Evolutionary conservation across 2,329 filamentous ascomycete genomes (phyloP).

Genomic region (Penicillium italicum): DNA sequence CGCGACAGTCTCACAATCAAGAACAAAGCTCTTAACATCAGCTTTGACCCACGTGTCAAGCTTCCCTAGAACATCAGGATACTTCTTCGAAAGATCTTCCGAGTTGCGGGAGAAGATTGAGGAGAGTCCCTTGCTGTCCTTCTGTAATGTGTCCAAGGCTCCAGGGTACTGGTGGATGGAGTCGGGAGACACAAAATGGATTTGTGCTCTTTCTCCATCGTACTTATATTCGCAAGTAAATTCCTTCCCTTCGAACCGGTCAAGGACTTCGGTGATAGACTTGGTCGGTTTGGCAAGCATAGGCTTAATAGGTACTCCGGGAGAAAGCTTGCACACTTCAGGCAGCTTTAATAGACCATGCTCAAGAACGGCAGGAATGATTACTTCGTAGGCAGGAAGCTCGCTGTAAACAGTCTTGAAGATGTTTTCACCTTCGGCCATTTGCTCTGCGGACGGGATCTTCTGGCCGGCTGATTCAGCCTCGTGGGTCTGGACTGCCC

Average conservation of each 20-base stretch:
- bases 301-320: slow-evolving; percentile 91
- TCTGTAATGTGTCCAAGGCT: slow-evolving; percentile 60
- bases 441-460: slow-evolving; percentile 67
- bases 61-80: slow-evolving; percentile 89
- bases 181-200: slow-evolving; percentile 89
- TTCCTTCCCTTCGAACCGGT: slow-evolving; percentile 89
- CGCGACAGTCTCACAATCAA: slow-evolving; percentile 97
- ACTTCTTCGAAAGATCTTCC: slow-evolving; percentile 95
- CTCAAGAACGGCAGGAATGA: slow-evolving; percentile 83
- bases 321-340: slow-evolving; percentile 84
- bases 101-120: slow-evolving; percentile 98
- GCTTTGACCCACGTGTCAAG: slow-evolving; percentile 84
- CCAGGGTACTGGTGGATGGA: slow-evolving; percentile 66
- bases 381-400: slow-evolving; percentile 89
- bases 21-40: slow-evolving; percentile 87
- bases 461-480: slow-evolving; percentile 64
- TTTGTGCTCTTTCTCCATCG: slow-evolving; percentile 96
- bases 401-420: slow-evolving; percentile 93
- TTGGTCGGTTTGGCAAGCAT: slow-evolving; percentile 99
- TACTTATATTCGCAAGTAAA: slow-evolving; percentile 99
- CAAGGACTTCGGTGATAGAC: slow-evolving; percentile 93
- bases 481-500: slow-evolving; percentile 84
- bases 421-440: slow-evolving; percentile 78
- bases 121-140: slow-evolving; percentile 67
- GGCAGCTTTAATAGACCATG: slow-evolving; percentile 79